Base-by-base conservation (phyloP, 495 filamentous ascomycete species). In the Bryoglossum gracile region DNA sequence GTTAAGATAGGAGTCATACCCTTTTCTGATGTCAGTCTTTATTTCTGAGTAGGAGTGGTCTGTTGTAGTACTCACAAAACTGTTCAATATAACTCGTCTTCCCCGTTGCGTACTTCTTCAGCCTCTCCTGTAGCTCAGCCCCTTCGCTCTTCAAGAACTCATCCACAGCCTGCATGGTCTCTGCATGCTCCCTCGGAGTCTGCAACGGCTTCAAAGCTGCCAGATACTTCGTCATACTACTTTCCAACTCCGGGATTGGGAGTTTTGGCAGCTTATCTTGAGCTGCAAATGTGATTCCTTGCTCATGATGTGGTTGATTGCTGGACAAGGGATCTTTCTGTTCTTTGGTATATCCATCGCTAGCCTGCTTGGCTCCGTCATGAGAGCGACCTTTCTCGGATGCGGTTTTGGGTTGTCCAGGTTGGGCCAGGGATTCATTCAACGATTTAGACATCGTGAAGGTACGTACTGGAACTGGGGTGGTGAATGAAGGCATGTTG, bases 1-100 rank as follows among this genome's bases (percentile, higher is more conserved):
- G 64, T 97, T 97, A 39, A 97, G 72, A 61, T 96, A 98, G 24
- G 92, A 97, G 64, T 98, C 92, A 61, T 97, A 98, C 92, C 92
- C 91, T 97, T 59, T 38, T 44, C 16, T 19, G 51, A 52, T 50
- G 52, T 42, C 44, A 49, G 38, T 19, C 24, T n/a, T 4, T 16
- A 6, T 23, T 19, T 3, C 19, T 25, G 11, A 21, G 26, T 14
- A 2, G 42, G 38, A 18, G 38, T 24, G 10, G 30, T 19, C 13
- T 10, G 26, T n/a, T n/a, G n/a, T n/a, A n/a, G n/a, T 17, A 78
- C 90, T 51, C 80, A 97, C 91, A 98, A 55, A 98, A 98, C 62
- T 98, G 92, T 62, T 98, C 92, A 52, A 98, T 97, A 62, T 94
- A 98, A 64, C 94, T 98, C 8, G 87, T 87, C 67, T 89, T 89